Conservation (phyloP, 1,139 yeast species). For the Saccharomyces hybrid region DNA sequence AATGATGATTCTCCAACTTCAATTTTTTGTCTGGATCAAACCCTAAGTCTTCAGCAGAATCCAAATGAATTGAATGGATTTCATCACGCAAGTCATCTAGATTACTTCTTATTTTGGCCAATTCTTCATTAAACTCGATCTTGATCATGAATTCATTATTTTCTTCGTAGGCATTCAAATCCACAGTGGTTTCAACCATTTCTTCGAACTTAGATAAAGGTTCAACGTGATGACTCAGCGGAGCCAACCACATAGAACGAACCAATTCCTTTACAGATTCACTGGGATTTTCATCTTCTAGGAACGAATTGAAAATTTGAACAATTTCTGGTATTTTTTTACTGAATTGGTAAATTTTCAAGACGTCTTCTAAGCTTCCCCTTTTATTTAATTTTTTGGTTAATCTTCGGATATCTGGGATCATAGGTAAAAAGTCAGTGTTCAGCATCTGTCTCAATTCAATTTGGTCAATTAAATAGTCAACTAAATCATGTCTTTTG, state of each 20-base stretch:
- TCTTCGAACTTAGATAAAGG: constrained; percentile 68
- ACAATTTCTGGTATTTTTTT: constrained; percentile 61
- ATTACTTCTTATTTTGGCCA: constrained; percentile 51
- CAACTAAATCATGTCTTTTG: constrained; percentile 68
- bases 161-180: constrained; percentile 63
- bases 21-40: constrained; percentile 82
- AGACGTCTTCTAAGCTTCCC: constrained; percentile 73
- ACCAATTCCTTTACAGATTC: constrained; percentile 35
- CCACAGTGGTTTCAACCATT: constrained; percentile 87
- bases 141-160: constrained; percentile 74
- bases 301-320: constrained; percentile 40
- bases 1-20: constrained; percentile 77
- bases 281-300: constrained; percentile 31
- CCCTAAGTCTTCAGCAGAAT: constrained; percentile 64
- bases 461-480: constrained; percentile 60
- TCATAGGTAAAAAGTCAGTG: constrained; percentile 57
- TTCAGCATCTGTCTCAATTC: constrained; percentile 58
- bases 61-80: constrained; percentile 54
- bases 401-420: constrained; percentile 78
- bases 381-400: constrained; percentile 54
- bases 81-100: constrained; percentile 48
- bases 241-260: constrained; percentile 48
- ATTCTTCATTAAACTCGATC: constrained; percentile 80
- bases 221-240: constrained; percentile 42
- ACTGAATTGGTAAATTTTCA: constrained; percentile 79